A percentile compares a stretch with the other conserved stretches of the same genome.
Evolutionary conservation across 192 early-diverging fungal species (phyloP).

Genomic region (Podila epigama): DNA sequence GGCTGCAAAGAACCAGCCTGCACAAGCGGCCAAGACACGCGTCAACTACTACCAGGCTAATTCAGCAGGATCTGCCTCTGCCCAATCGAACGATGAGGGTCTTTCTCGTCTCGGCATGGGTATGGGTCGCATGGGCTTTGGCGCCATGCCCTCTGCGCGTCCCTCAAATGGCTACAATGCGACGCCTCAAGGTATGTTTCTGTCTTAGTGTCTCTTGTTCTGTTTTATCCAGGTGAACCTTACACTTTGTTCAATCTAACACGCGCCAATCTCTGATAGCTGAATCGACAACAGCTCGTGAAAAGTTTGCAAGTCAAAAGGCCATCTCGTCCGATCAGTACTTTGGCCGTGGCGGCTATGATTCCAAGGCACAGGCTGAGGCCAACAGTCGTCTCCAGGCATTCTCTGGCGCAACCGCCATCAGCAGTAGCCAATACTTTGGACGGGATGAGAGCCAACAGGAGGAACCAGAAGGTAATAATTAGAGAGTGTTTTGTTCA

Average conservation of each 20-base stretch:
- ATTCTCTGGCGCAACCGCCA: constrained; percentile 80
- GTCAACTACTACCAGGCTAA: constrained; percentile 60
- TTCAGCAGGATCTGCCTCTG: constrained; percentile 20
- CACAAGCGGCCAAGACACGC: constrained; percentile 17
- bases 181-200: constrained; percentile 22
- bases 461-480: constrained; percentile 23
- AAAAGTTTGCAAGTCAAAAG: constrained; percentile 84
- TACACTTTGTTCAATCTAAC: neutral
- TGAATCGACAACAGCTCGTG: constrained; percentile 66
- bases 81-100: constrained; percentile 48
- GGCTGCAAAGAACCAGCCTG: constrained; percentile 22
- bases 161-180: constrained; percentile 23
- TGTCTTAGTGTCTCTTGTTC: neutral
- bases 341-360: constrained; percentile 81
- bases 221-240: neutral
- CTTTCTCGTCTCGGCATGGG: constrained; percentile 75
- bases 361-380: constrained; percentile 62
- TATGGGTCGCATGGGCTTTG: constrained; percentile 72
- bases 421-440: constrained; percentile 88
- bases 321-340: constrained; percentile 93
- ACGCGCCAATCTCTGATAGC: neutral
- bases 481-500: too few relatives aligned
- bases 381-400: constrained; percentile 61
- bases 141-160: constrained; percentile 36
- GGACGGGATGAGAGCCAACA: constrained; percentile 67